These are phyloP conservation scores for Monilinia laxa DNA, from an alignment of 2,329 filamentous ascomycete species.

Conservation along the genomic window DNA sequence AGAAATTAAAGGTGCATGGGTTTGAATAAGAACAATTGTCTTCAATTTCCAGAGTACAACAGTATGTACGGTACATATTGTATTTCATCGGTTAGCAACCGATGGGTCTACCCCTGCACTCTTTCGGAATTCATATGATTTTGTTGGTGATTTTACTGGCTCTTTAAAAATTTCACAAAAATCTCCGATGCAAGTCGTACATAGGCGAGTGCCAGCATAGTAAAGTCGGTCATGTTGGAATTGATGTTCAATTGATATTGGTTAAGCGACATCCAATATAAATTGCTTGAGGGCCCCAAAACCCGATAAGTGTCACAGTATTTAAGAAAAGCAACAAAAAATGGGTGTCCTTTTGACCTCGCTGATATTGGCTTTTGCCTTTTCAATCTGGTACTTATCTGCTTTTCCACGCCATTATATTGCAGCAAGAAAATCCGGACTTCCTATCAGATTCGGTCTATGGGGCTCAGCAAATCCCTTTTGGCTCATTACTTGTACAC, in stretches of 20 bases:
- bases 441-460: constrained; percentile 24
- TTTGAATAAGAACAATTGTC: no score
- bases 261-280: constrained; percentile 9
- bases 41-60: not conserved
- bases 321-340: not conserved
- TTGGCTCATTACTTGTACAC: constrained; percentile 23
- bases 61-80: no score
- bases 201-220: not conserved
- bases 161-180: not conserved
- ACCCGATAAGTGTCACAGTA: not conserved
- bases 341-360: not conserved
- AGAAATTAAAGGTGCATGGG: no score
- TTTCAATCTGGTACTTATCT: constrained; percentile 11
- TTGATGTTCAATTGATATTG: not conserved
- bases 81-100: constrained; percentile 3
- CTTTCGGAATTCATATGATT: no score
- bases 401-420: constrained; percentile 19
- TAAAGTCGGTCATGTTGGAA: not conserved
- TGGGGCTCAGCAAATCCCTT: constrained; percentile 23
- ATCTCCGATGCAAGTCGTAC: not conserved
- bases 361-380: not conserved
- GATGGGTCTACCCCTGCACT: not conserved
- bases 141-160: not conserved
- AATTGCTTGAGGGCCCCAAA: not conserved
- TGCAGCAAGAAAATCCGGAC: constrained; percentile 25